Conservation (phyloP, 2,329 filamentous ascomycete species). For the Cercospora beticola region DNA sequence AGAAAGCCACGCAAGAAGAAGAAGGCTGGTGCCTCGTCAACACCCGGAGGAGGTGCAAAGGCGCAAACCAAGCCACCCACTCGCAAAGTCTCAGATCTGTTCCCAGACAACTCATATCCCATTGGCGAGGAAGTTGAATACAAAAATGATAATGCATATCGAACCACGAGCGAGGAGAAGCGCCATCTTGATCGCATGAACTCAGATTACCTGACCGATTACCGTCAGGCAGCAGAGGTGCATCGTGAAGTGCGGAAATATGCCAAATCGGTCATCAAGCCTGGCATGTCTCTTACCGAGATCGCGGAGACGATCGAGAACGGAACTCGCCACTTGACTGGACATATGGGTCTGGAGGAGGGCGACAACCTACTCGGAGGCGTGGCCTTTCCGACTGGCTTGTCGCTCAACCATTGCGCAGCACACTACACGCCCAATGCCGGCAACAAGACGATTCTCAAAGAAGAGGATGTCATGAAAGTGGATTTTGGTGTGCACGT, state of each 20-base stretch:
- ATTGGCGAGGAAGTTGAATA: constrained; percentile 50
- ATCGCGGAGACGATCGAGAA: constrained; percentile 58
- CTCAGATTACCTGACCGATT: constrained; percentile 52
- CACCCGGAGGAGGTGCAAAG: constrained; percentile 35
- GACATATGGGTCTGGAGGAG: constrained; percentile 52
- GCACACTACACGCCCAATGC: constrained; percentile 60
- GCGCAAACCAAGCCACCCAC: constrained; percentile 50
- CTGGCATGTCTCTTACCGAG: constrained; percentile 50
- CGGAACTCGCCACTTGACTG: constrained; percentile 52
- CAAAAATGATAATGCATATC: constrained; percentile 46
- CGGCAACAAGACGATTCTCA: constrained; percentile 65
- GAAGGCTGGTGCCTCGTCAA: constrained; percentile 37
- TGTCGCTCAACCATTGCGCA: constrained; percentile 55
- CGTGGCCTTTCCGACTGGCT: constrained; percentile 57
- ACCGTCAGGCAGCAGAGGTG: constrained; percentile 57
- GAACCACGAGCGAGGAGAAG: constrained; percentile 50
- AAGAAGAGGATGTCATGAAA: constrained; percentile 77
- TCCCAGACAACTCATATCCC: constrained; percentile 47
- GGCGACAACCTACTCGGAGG: constrained; percentile 54
- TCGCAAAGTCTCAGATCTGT: constrained; percentile 49
- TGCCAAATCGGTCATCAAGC: constrained; percentile 51
- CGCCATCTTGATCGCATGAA: constrained; percentile 48
- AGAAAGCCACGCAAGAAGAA: constrained; percentile 47
- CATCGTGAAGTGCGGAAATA: constrained; percentile 57
- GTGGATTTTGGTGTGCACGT: constrained; percentile 81